Percentiles rank a stretch among this genome's conserved stretches.
Evolutionary conservation across 1,139 yeast species (phyloP).

Genomic region (Candida mesenterica): DNA sequence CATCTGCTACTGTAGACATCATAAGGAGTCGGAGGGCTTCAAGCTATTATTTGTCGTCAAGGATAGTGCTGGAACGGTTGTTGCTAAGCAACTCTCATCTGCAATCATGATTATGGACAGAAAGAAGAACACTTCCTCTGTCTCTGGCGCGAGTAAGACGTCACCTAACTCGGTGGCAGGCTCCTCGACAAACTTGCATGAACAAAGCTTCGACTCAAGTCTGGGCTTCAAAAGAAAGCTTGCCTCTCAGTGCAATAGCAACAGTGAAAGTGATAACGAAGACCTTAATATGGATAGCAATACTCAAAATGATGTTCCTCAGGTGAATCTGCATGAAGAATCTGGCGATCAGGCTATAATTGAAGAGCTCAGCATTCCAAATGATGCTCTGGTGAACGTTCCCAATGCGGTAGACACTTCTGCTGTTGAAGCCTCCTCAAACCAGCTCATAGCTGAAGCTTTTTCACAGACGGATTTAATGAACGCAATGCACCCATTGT

Average conservation of each 20-base stretch:
- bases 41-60: conserved; percentile 67
- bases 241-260: conserved; percentile 9
- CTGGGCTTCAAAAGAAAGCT: conserved; percentile 8
- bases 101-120: conserved; percentile 92
- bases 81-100: conserved; percentile 71
- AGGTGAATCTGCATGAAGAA: no score
- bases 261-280: conserved; percentile 11
- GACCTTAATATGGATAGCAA: conserved; percentile 6
- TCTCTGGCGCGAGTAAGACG: conserved; percentile 13
- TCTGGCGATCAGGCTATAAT: no score
- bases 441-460: conserved; percentile 2
- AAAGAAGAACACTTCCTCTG: conserved; percentile 53
- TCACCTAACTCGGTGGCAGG: conserved; percentile 22
- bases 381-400: no score
- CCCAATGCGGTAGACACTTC: conserved; percentile 7
- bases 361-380: no score
- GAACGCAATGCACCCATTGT: conserved; percentile 35
- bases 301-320: neutral
- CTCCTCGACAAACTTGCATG: conserved; percentile 21
- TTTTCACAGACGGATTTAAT: conserved; percentile 7
- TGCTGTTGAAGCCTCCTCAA: neutral
- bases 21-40: conserved; percentile 80
- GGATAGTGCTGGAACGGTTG: conserved; percentile 55
- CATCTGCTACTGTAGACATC: conserved; percentile 95
- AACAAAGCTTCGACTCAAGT: conserved; percentile 8